These are phyloP conservation scores for Tylopilus orsonianus DNA, from an alignment of 1,284 basidiomycete species.

Conservation along the genomic window DNA sequence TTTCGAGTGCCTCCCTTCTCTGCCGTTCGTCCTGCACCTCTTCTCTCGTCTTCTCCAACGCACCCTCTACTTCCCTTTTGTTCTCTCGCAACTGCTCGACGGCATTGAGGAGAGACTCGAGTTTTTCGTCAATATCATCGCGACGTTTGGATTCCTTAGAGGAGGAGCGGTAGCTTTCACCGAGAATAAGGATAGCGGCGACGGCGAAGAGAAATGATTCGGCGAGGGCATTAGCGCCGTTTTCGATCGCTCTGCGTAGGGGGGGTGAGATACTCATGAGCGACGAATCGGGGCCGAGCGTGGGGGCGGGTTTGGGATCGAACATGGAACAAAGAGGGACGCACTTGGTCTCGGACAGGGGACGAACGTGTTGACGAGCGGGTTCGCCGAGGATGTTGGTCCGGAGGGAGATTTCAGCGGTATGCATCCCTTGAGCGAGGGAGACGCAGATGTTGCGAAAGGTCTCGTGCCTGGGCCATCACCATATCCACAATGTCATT, in stretches of 20 bases:
- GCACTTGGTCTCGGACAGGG: conserved; percentile 80
- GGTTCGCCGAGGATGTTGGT: conserved; percentile 81
- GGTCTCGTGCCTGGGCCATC: conserved; percentile 70
- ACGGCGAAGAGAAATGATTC: conserved; percentile 87
- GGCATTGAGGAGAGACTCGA: conserved; percentile 55
- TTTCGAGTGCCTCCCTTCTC: conserved; percentile 61
- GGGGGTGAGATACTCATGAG: no score
- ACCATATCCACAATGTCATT: no score
- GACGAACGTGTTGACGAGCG: conserved; percentile 67
- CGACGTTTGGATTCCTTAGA: conserved; percentile 72
- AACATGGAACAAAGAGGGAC: conserved; percentile 6
- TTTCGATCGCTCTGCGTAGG: conserved; percentile 75
- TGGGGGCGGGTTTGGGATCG: no score
- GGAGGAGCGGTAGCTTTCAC: conserved; percentile 77
- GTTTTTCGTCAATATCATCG: conserved; percentile 71
- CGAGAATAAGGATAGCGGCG: conserved; percentile 73
- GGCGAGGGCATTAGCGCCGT: conserved; percentile 82
- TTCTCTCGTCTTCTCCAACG: conserved; percentile 38
- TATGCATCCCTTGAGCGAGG: conserved; percentile 82
- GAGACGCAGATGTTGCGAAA: conserved; percentile 77
- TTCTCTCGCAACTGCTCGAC: conserved; percentile 48
- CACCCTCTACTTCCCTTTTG: conserved; percentile 36
- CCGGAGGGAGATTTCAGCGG: conserved; percentile 73
- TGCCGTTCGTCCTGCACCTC: conserved; percentile 25
- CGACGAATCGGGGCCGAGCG: no score